Conservation (phyloP, 176 grass and related monocot species). For the Aegilops bicornis region DNA sequence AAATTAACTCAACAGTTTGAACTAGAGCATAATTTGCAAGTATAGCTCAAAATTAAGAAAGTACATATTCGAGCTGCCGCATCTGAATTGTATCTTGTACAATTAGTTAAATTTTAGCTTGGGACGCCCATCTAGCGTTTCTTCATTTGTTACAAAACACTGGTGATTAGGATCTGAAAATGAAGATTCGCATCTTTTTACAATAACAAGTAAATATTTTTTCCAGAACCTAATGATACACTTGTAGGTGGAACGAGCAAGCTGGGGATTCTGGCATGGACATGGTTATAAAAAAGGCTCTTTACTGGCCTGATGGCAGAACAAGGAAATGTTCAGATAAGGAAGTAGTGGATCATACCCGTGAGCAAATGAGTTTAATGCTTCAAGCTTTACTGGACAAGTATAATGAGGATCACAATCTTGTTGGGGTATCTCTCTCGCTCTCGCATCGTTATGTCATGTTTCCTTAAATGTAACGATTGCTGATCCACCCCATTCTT, state of each 20-base stretch:
- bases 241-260: neutral
- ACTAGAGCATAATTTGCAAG: neutral
- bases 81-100: neutral
- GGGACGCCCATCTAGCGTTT: neutral
- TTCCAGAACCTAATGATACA: neutral
- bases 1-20: neutral
- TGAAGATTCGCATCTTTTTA: neutral
- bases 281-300: neutral
- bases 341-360: neutral
- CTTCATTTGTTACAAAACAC: neutral
- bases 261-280: neutral
- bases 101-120: neutral
- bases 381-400: slow-evolving; percentile 6
- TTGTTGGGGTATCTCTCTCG: neutral
- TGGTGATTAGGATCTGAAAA: neutral
- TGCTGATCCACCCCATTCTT: too few species aligned
- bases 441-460: neutral
- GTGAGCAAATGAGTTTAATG: neutral
- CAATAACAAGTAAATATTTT: neutral
- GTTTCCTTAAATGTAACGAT: neutral
- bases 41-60: neutral
- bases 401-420: neutral
- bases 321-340: neutral
- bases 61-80: neutral
- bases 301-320: slow-evolving; percentile 5